Conservation (phyloP, 768 basidiomycete species). For the Termitomyces sp. region DNA sequence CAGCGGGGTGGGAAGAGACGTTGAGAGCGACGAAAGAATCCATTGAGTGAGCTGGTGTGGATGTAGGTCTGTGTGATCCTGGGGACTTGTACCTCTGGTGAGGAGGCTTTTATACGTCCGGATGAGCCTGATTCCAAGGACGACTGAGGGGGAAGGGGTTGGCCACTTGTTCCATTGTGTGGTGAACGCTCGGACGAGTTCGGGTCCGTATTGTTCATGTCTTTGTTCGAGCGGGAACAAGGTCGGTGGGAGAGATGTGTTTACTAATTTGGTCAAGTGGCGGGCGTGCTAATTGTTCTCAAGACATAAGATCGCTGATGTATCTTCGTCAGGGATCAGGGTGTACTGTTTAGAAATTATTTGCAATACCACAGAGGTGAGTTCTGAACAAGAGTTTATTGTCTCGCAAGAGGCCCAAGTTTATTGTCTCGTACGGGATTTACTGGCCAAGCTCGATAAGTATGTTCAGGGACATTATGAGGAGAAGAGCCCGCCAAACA, state of each 20-base stretch:
- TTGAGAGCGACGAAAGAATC: constrained; percentile 2
- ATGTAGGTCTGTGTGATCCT: not conserved
- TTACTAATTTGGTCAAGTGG: not conserved
- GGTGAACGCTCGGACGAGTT: not conserved
- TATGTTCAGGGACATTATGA: not conserved
- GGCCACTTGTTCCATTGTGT: not conserved
- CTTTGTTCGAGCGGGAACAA: not conserved
- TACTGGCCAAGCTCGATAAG: not conserved
- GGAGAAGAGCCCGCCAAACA: not conserved
- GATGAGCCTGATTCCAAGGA: no score
- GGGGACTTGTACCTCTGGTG: not conserved
- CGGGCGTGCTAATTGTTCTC: not conserved
- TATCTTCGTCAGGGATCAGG: not conserved
- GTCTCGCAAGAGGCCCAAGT: not conserved
- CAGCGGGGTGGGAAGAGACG: not conserved
- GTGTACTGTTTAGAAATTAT: not conserved
- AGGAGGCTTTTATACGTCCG: not conserved
- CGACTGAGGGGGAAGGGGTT: not conserved
- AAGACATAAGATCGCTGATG: not conserved
- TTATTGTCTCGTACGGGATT: not conserved
- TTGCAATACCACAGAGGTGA: not conserved
- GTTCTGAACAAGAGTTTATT: not conserved
- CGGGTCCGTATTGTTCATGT: not conserved
- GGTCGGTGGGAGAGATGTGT: no score
- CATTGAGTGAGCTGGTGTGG: not conserved